Percentiles rank a stretch among this genome's conserved stretches.
phyloP scores from a whole-genome alignment of 768 basidiomycete genomes.

The Tephrocybe sp. region DNA sequence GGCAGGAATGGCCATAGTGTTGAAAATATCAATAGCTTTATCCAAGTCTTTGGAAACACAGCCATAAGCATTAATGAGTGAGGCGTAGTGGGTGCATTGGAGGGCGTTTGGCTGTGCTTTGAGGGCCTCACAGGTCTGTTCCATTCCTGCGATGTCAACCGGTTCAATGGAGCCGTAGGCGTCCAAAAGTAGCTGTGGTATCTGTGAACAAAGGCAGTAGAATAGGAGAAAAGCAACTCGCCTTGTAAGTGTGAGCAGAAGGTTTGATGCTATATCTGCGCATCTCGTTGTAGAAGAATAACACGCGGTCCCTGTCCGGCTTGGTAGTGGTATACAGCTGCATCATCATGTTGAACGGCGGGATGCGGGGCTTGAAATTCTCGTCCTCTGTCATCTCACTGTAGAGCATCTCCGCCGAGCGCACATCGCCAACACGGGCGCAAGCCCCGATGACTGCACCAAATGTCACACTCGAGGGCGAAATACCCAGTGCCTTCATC shows the following conservation, averaged over 20 bases:
- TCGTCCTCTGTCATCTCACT: slow-evolving; percentile 73
- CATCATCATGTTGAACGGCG: slow-evolving; percentile 99
- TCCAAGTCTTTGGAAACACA: slow-evolving; percentile 76
- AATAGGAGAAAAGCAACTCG: slow-evolving; percentile 25
- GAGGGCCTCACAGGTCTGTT: slow-evolving; percentile 65
- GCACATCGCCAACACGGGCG: slow-evolving; percentile 86
- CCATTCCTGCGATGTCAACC: slow-evolving; percentile 70
- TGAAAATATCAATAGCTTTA: slow-evolving; percentile 75
- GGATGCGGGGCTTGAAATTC: slow-evolving; percentile 86
- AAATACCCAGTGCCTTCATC: slow-evolving; percentile 70
- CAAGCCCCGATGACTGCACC: slow-evolving; percentile 94
- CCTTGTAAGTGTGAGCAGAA: slow-evolving; percentile 94
- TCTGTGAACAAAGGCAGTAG: slow-evolving; percentile 7
- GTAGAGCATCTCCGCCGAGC: slow-evolving; percentile 82
- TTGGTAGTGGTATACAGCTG: slow-evolving; percentile 92
- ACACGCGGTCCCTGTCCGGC: slow-evolving; percentile 75
- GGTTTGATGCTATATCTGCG: slow-evolving; percentile 60
- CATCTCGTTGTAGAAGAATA: slow-evolving; percentile 76
- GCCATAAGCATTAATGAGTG: slow-evolving; percentile 88
- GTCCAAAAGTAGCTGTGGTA: slow-evolving; percentile 76
- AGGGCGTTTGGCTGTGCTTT: slow-evolving; percentile 44
- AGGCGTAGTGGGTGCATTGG: slow-evolving; percentile 61
- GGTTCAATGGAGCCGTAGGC: slow-evolving; percentile 87
- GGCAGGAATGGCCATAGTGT: slow-evolving; percentile 64
- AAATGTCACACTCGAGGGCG: slow-evolving; percentile 87